These are phyloP conservation scores for Pythium biforme DNA, from an alignment of 352 stramenopile genomes.

Conservation along the genomic window DNA sequence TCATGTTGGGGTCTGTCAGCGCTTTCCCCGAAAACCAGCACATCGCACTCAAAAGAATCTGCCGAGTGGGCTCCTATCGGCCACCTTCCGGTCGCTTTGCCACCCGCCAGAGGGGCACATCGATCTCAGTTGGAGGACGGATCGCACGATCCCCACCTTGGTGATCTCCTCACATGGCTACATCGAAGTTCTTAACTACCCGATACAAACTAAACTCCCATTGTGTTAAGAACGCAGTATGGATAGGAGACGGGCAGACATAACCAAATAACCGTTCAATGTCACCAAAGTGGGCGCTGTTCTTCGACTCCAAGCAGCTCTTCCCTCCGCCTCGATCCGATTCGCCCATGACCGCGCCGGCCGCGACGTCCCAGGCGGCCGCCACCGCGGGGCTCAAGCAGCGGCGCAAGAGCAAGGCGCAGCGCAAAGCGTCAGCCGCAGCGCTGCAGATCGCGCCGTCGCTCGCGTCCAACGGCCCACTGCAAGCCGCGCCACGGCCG, in stretches of 20 bases:
- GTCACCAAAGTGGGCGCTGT: neutral
- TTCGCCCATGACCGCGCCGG: neutral
- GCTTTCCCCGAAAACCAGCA: too few relatives aligned
- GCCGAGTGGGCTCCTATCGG: too few relatives aligned
- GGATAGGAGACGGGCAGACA: neutral
- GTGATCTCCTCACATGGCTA: conserved; percentile 6
- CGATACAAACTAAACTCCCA: too few relatives aligned
- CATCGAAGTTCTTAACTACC: neutral
- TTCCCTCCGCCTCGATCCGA: too few relatives aligned
- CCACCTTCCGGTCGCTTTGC: too few relatives aligned
- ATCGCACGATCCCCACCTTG: neutral
- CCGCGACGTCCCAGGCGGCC: neutral
- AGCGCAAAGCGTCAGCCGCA: conserved; percentile 9
- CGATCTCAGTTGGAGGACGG: too few relatives aligned
- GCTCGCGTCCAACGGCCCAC: conserved; percentile 1
- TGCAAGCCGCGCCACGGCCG: neutral
- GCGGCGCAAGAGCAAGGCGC: conserved; percentile 24
- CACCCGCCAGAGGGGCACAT: too few relatives aligned
- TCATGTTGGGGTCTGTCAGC: too few relatives aligned
- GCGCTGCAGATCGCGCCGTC: conserved; percentile 14
- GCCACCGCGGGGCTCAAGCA: conserved; percentile 17
- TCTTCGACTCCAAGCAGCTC: too few relatives aligned
- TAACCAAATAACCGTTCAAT: neutral
- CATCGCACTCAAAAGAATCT: too few relatives aligned
- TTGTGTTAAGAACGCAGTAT: too few relatives aligned